Percentiles rank a stretch among this genome's conserved stretches.
phyloP scores from a whole-genome alignment of 768 basidiomycete genomes.

The Mycena amicta region DNA sequence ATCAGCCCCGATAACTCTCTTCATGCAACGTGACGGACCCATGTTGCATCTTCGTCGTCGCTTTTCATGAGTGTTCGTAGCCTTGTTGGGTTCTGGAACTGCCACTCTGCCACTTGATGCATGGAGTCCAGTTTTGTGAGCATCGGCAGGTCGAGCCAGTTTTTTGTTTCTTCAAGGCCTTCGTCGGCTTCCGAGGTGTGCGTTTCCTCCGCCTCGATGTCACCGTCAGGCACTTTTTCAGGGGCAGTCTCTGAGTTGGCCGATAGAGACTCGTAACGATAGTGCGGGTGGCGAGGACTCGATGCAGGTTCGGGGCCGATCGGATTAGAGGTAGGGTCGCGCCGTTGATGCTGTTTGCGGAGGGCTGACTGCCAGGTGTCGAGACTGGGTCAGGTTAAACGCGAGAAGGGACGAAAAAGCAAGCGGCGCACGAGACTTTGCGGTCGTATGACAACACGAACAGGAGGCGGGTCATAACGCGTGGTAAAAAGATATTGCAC shows the following conservation, averaged over 20 bases:
- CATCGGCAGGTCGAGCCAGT: conserved; percentile 76
- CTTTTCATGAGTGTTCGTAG: conserved; percentile 73
- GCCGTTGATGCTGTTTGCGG: conserved; percentile 75
- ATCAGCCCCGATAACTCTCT: conserved; percentile 4
- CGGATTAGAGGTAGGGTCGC: conserved; percentile 70
- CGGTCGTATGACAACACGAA: conserved; percentile 78
- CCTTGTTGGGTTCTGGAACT: conserved; percentile 77
- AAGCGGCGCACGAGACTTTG: conserved; percentile 65
- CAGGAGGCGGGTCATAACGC: conserved; percentile 75
- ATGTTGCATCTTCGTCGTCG: conserved; percentile 75
- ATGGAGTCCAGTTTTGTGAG: conserved; percentile 74
- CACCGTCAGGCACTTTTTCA: neutral
- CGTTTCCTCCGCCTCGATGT: conserved; percentile 1
- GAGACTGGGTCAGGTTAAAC: conserved; percentile 42
- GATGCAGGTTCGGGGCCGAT: conserved; percentile 62
- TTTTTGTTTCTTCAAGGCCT: conserved; percentile 45
- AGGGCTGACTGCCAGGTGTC: conserved; percentile 81
- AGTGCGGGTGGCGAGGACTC: conserved; percentile 31
- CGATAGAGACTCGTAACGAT: conserved; percentile 26
- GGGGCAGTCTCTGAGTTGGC: conserved; percentile 15
- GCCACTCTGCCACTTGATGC: conserved; percentile 80
- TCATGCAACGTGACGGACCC: conserved; percentile 59
- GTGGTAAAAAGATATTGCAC: conserved; percentile 62
- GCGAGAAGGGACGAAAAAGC: conserved; percentile 19
- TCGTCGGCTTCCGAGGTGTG: conserved; percentile 27